A percentile compares a stretch with the other conserved stretches of the same genome.
These are phyloP conservation scores for Nicotiana sylvestris DNA, from an alignment of 257 asterid genomes.

Conservation along the genomic window DNA sequence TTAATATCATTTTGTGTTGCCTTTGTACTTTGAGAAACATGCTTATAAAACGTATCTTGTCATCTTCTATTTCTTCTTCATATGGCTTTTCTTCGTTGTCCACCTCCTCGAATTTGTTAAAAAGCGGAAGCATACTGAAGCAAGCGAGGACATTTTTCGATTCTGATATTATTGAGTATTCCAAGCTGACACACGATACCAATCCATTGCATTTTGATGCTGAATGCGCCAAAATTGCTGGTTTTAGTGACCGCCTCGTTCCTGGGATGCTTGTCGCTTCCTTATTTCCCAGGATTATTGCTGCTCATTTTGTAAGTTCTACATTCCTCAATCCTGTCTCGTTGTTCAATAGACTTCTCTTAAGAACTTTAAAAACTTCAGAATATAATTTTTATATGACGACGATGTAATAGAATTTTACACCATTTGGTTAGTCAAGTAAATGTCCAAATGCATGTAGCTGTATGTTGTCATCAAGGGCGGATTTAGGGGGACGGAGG, in stretches of 20 bases:
- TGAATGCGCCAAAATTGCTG: slow-evolving; percentile 52
- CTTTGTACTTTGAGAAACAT: background rate
- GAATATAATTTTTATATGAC: too few relatives aligned
- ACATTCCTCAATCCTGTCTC: background rate
- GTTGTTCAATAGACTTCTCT: background rate
- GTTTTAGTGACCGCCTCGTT: slow-evolving; percentile 46
- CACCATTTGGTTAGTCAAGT: too few relatives aligned
- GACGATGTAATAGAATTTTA: background rate
- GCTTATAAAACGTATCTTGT: slow-evolving; percentile 23
- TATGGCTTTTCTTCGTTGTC: slow-evolving; percentile 31
- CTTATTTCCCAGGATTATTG: slow-evolving; percentile 73
- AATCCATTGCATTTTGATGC: slow-evolving; percentile 76
- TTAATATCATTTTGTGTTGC: background rate
- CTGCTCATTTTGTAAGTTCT: slow-evolving; percentile 61
- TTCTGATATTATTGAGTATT: slow-evolving; percentile 48
- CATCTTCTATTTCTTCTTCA: slow-evolving; percentile 18
- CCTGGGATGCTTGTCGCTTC: slow-evolving; percentile 87
- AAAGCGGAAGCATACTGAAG: slow-evolving; percentile 46
- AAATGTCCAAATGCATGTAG: too few relatives aligned
- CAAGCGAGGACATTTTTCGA: slow-evolving; percentile 45
- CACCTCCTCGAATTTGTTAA: slow-evolving; percentile 25
- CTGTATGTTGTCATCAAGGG: too few relatives aligned
- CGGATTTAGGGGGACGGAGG: too few relatives aligned
- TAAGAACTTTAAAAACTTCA: background rate
- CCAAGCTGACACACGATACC: slow-evolving; percentile 57